Evolutionary conservation across 2,329 filamentous ascomycete genomes (phyloP).

Genomic region (Aspergillus sp.): DNA sequence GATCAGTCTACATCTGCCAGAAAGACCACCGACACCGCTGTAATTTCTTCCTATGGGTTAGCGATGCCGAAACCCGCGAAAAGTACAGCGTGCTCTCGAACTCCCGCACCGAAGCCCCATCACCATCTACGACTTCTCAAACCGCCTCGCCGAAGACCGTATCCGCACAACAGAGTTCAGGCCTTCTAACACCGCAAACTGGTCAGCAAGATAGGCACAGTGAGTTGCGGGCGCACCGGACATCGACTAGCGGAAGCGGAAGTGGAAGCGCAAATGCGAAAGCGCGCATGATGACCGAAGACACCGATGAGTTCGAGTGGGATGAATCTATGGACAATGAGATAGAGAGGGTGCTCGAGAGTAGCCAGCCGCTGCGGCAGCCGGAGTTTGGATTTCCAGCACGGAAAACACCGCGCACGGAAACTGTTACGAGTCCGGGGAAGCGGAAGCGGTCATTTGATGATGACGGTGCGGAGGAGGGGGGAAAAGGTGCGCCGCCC

Average conservation of each 20-base stretch:
- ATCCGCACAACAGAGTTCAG: conserved; percentile 12
- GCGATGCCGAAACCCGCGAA: conserved; percentile 57
- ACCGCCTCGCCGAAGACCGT: conserved; percentile 21
- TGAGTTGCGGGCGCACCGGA: not conserved
- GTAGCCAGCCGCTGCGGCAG: conserved; percentile 19
- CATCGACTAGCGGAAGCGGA: not conserved
- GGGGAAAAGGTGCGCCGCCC: not conserved
- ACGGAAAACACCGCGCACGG: conserved; percentile 37
- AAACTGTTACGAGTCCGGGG: conserved; percentile 31
- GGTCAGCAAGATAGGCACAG: conserved; percentile 16
- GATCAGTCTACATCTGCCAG: conserved; percentile 58
- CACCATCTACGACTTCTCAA: conserved; percentile 14
- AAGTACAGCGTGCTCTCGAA: conserved; percentile 51
- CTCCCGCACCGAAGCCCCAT: conserved; percentile 46
- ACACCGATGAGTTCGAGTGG: conserved; percentile 40
- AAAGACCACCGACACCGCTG: conserved; percentile 50
- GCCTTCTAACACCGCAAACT: conserved; percentile 37
- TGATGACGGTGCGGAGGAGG: conserved; percentile 4
- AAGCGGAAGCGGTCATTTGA: conserved; percentile 38
- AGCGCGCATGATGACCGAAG: conserved; percentile 32
- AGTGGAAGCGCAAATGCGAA: conserved; percentile 25
- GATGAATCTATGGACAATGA: conserved; percentile 37
- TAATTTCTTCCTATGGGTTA: conserved; percentile 62
- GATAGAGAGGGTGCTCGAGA: conserved; percentile 23
- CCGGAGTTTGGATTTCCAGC: conserved; percentile 30